phyloP scores from a whole-genome alignment of 192 early-diverging fungal genomes.

The Gaertneriomyces sp. region DNA sequence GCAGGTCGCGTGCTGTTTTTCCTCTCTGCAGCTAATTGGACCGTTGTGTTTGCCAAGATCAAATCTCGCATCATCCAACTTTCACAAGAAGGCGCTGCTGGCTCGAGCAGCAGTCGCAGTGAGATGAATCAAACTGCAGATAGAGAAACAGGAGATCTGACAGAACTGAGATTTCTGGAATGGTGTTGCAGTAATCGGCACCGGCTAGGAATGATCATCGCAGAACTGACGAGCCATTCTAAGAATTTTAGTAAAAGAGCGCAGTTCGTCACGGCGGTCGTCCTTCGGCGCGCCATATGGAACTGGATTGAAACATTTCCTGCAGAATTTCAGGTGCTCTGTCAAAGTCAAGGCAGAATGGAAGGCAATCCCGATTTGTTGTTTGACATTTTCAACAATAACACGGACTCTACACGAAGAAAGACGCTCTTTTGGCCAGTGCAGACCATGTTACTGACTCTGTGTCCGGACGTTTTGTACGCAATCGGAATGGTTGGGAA shows the following conservation, averaged over 20 bases:
- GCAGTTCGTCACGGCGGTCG: constrained; percentile 70
- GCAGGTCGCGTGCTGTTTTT: constrained; percentile 83
- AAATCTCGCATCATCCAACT: constrained; percentile 25
- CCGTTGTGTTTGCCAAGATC: constrained; percentile 54
- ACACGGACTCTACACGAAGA: constrained; percentile 62
- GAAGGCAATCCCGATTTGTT: constrained; percentile 66
- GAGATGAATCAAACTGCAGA: constrained; percentile 1
- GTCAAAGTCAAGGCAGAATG: constrained; percentile 46
- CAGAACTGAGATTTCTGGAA: constrained; percentile 85
- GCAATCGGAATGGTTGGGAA: constrained; percentile 40
- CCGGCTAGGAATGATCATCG: constrained; percentile 52
- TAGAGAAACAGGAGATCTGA: constrained; percentile 36
- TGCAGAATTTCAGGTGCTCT: constrained; percentile 74
- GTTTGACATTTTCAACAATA: constrained; percentile 64
- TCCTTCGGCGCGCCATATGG: constrained; percentile 83
- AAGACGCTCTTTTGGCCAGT: constrained; percentile 81
- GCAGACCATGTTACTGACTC: constrained; percentile 75
- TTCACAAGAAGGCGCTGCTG: constrained; percentile 32
- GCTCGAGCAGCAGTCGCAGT: constrained; percentile 16
- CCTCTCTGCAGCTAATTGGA: constrained; percentile 88
- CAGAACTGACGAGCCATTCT: constrained; percentile 32
- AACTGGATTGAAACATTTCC: constrained; percentile 89
- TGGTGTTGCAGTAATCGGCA: constrained; percentile 75
- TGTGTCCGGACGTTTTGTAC: constrained; percentile 79
- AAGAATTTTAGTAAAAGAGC: constrained; percentile 43